phyloP scores from a whole-genome alignment of 1,284 basidiomycete species.

The Apiotrichum montevideense region DNA sequence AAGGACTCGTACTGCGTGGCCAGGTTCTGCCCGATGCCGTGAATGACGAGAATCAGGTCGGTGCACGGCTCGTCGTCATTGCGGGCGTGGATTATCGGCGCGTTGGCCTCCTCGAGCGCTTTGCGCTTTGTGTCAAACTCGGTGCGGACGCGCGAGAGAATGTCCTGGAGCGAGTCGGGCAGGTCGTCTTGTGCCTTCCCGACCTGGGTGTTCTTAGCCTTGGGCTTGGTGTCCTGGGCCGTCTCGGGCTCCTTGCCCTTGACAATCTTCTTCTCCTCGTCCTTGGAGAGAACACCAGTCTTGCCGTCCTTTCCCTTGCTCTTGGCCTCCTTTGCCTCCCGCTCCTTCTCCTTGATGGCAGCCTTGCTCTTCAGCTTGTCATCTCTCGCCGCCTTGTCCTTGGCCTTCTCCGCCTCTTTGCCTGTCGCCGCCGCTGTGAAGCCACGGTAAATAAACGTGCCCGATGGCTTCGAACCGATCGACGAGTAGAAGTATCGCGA shows the following conservation, averaged over 20 bases:
- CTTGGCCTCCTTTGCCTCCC: background rate
- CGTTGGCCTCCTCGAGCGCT: conserved; percentile 41
- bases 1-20: conserved; percentile 50
- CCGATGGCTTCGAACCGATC: conserved; percentile 41
- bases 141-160: conserved; percentile 5
- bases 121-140: conserved; percentile 8
- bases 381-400: background rate
- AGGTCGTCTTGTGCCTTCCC: background rate
- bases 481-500: conserved; percentile 44
- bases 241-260: conserved; percentile 1
- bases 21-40: conserved; percentile 51
- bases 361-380: background rate
- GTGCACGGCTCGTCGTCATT: conserved; percentile 47
- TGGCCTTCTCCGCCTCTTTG: background rate
- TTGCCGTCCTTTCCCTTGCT: background rate
- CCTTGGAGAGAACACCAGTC: background rate
- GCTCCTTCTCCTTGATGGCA: background rate
- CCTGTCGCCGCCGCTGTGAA: conserved; percentile 43
- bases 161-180: background rate
- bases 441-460: conserved; percentile 49
- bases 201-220: background rate
- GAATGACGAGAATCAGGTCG: conserved; percentile 50
- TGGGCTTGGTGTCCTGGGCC: background rate
- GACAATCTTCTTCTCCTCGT: conserved; percentile 9
- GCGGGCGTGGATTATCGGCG: conserved; percentile 36